phyloP scores from a whole-genome alignment of 306 rosid species.

The Corylus heterophylla region DNA sequence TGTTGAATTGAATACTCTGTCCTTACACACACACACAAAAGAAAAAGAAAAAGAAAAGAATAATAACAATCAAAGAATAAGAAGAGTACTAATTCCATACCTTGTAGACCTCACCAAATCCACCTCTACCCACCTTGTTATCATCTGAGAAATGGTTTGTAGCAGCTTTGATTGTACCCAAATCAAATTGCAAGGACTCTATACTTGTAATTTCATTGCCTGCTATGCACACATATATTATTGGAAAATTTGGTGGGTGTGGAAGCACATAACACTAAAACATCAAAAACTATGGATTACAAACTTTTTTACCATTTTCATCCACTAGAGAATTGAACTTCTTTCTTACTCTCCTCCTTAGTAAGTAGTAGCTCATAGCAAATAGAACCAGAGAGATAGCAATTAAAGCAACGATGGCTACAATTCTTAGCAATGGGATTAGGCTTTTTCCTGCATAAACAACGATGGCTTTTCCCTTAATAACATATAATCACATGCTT shows the following conservation, averaged over 20 bases:
- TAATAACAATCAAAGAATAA: no score
- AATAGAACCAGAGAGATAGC: background rate
- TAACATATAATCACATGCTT: background rate
- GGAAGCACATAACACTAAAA: background rate
- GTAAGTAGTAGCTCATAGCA: background rate
- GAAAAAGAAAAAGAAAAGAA: no score
- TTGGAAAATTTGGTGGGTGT: no score
- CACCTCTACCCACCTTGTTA: slow-evolving; percentile 29
- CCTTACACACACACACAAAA: no score
- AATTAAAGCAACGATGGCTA: background rate
- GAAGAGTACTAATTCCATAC: background rate
- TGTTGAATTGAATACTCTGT: no score
- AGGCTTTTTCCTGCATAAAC: background rate
- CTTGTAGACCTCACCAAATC: slow-evolving; percentile 36
- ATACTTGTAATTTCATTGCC: background rate
- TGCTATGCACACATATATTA: no score
- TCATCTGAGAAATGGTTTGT: slow-evolving; percentile 27
- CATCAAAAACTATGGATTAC: no score
- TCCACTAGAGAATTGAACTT: background rate
- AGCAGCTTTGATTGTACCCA: slow-evolving; percentile 22
- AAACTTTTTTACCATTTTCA: background rate
- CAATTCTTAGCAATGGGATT: background rate
- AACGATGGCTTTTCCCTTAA: background rate
- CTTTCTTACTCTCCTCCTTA: background rate
- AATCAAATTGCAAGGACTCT: slow-evolving; percentile 15